A percentile compares a stretch with the other conserved stretches of the same genome.
phyloP scores from a whole-genome alignment of 257 asterid species.

The Euphrasia confusa region DNA sequence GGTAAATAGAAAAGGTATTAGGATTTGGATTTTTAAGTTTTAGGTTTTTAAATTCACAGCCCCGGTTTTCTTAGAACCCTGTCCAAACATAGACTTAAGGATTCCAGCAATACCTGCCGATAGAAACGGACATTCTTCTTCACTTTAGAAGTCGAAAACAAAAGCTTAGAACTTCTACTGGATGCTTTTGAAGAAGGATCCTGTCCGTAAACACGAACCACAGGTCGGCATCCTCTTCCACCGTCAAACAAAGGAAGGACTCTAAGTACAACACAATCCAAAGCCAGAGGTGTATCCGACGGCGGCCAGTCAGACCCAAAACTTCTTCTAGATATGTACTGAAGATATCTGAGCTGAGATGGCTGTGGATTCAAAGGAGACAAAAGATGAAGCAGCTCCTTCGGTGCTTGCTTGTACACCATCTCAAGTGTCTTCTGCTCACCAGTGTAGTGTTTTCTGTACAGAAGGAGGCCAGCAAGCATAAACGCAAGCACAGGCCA shows the following conservation, averaged over 20 bases:
- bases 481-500: constrained; percentile 99
- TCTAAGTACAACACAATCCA: constrained; percentile 78
- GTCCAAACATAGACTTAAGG: no score
- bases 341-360: constrained; percentile 97
- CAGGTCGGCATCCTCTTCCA: constrained; percentile 87
- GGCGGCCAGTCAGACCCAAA: constrained; percentile 91
- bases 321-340: constrained; percentile 78
- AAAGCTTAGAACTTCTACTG: constrained; percentile 80
- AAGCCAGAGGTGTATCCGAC: constrained; percentile 73
- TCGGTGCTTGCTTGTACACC: constrained; percentile 99
- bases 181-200: constrained; percentile 70
- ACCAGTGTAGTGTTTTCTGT: constrained; percentile 87
- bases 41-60: no score
- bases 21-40: no score
- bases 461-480: constrained; percentile 98
- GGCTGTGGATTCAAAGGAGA: constrained; percentile 97
- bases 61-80: no score
- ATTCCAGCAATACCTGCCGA: constrained; percentile 51
- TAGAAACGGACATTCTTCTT: constrained; percentile 59
- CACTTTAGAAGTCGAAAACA: constrained; percentile 62
- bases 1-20: no score
- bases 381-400: constrained; percentile 91
- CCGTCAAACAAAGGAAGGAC: constrained; percentile 65
- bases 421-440: constrained; percentile 96
- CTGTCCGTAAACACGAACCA: constrained; percentile 87